Evolutionary conservation across 768 basidiomycete species (phyloP), one percentile per base, ranked within the genome.

Genomic region (Psilocybe cyanescens): DNA sequence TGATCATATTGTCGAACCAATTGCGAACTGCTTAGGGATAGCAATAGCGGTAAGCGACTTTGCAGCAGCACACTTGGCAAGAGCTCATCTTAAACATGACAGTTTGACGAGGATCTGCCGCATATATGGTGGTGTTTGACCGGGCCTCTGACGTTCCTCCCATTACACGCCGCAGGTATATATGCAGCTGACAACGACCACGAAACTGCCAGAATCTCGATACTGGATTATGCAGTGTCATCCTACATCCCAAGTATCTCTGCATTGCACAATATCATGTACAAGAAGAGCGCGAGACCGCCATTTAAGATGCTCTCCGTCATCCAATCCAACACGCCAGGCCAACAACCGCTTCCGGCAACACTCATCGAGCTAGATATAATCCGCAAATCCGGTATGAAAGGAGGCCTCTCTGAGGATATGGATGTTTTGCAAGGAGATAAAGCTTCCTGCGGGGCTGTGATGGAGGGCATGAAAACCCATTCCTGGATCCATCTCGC

Each of bases 401-500:
- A 31, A 7, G n/a, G 12, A 37, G 30, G 46, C 29, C 28, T 57
- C 45, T n/a, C 35, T 7, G 7, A 24, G 6, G 33, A 39, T 16
- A 30, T 47, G 35, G 29, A 37, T 4, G 24, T 47, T 29, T n/a
- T 61, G 30, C 54, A 51, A 45, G 59, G 54, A 54, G 49, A 9
- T 8, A 47, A 63, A 19, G 66, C 67, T 17, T 68, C 64, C 1
- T 53, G 64, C n/a, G 57, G 56, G 12, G 44, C 53, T 6, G 65
- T 67, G 8, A 33, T 65, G 29, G 17, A 57, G 1, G 55, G 45
- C 2, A 62, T 71, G 53, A 51, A 68, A 39, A 37, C 47, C 24
- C 60, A 56, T 39, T 57, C 57, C n/a, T 71, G 65, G 61, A 52
- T 71, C 16, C 79, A 81, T 61, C 54, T 80, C 2, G 73, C 78